phyloP scores from a whole-genome alignment of 805 yeast genomes.

The Kregervanrija fluxuum region DNA sequence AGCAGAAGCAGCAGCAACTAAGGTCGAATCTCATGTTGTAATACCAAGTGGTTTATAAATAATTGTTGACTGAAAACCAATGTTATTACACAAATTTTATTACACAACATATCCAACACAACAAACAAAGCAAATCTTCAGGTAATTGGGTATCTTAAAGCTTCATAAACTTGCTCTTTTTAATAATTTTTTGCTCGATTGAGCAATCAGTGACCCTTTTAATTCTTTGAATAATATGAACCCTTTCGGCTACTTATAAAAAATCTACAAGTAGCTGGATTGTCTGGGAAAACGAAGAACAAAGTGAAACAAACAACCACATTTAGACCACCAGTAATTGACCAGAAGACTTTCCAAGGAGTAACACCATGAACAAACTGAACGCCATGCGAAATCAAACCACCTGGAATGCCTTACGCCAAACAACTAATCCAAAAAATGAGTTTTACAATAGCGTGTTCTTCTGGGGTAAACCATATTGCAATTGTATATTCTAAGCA shows the following conservation, averaged over 20 bases:
- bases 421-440: constrained; percentile 33
- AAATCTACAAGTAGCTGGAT: constrained; percentile 43
- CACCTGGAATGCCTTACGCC: constrained; percentile 36
- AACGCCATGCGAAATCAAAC: constrained; percentile 22
- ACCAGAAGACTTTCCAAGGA: constrained; percentile 43
- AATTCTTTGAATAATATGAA: constrained; percentile 35
- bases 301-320: constrained; percentile 28
- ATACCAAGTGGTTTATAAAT: constrained; percentile 14
- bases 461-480: constrained; percentile 40
- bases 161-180: constrained; percentile 39
- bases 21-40: constrained; percentile 12
- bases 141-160: constrained; percentile 37
- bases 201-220: constrained; percentile 29
- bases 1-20: constrained; percentile 17
- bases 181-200: constrained; percentile 36
- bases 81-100: constrained; percentile 18
- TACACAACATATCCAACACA: constrained; percentile 17
- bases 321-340: constrained; percentile 47
- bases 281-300: constrained; percentile 40
- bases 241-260: constrained; percentile 29
- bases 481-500: constrained; percentile 18
- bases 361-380: constrained; percentile 12
- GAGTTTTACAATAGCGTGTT: constrained; percentile 28
- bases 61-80: constrained; percentile 15
- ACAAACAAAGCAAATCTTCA: constrained; percentile 30